phyloP scores from a whole-genome alignment of 2,329 filamentous ascomycete genomes.

The Blastomyces silverae region DNA sequence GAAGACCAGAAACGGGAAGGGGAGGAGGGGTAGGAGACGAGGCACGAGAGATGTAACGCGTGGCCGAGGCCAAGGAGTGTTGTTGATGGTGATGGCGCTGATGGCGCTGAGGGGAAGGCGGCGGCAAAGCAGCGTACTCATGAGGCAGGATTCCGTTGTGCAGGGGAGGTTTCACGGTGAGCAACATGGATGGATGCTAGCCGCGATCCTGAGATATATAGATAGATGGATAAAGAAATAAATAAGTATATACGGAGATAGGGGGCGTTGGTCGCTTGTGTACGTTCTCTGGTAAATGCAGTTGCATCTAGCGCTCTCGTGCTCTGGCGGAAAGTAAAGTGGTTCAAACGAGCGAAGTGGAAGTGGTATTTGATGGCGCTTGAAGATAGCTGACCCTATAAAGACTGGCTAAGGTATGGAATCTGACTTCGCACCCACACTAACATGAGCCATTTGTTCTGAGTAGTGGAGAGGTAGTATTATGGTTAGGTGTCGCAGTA shows the following conservation, averaged over 20 bases:
- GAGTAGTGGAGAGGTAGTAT: not conserved
- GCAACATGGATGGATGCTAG: slow-evolving; percentile 40
- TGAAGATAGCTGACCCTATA: not conserved
- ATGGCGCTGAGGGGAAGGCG: slow-evolving; percentile 31
- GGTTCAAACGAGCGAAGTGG: not conserved
- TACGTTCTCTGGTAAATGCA: not conserved
- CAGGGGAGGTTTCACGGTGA: slow-evolving; percentile 46
- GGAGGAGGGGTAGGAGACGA: slow-evolving; percentile 20
- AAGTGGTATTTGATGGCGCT: not conserved
- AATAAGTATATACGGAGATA: not conserved
- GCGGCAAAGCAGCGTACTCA: slow-evolving; percentile 43
- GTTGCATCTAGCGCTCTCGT: not conserved
- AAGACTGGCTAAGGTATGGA: not conserved
- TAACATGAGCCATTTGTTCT: not conserved
- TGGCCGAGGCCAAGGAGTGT: slow-evolving; percentile 26
- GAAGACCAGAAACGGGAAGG: slow-evolving; percentile 23
- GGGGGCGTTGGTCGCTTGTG: not conserved
- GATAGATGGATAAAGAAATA: not conserved
- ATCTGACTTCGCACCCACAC: not conserved
- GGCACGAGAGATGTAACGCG: slow-evolving; percentile 17
- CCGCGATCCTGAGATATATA: slow-evolving; percentile 5
- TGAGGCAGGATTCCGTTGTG: slow-evolving; percentile 45
- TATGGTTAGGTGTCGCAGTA: not conserved
- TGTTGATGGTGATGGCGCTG: slow-evolving; percentile 16
- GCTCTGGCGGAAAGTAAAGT: not conserved